A percentile compares a stretch with the other conserved stretches of the same genome.
Conservation (phyloP, 129 eudicot genomes). For the Ambrosia trifida region DNA sequence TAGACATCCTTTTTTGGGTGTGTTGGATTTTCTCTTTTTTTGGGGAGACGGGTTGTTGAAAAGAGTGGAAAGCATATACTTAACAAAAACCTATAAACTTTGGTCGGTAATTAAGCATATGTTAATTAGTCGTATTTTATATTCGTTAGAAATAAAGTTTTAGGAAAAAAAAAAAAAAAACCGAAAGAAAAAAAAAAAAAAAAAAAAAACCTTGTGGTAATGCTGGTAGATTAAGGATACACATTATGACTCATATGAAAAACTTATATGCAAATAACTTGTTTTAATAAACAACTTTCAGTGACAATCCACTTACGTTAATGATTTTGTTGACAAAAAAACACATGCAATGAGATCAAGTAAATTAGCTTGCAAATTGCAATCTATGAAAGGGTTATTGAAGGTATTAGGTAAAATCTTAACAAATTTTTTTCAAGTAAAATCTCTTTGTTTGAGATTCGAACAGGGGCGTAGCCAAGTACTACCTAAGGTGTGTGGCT, state of each 20-base stretch:
- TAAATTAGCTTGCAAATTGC: too few relatives aligned
- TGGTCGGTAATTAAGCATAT: background rate
- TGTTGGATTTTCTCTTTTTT: conserved; percentile 30
- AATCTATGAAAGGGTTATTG: too few relatives aligned
- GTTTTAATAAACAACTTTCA: too few relatives aligned
- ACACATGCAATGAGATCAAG: too few relatives aligned
- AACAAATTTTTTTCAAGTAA: too few relatives aligned
- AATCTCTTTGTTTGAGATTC: too few relatives aligned
- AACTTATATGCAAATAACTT: background rate
- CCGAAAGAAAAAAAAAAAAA: background rate
- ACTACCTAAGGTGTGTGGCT: too few relatives aligned
- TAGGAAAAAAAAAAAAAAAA: too few relatives aligned
- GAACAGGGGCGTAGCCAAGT: too few relatives aligned
- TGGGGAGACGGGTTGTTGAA: conserved; percentile 18
- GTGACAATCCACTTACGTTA: too few relatives aligned
- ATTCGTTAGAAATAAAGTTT: background rate
- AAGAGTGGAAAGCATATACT: conserved; percentile 4
- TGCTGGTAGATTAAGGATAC: background rate
- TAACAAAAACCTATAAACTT: background rate
- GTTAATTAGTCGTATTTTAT: background rate
- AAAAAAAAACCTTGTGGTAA: background rate
- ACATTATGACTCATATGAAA: background rate
- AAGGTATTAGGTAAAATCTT: too few relatives aligned
- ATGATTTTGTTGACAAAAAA: too few relatives aligned
- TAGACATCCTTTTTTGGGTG: conserved; percentile 21